These are phyloP conservation scores for Poa pratensis DNA, from an alignment of 176 grass and related monocot genomes.

Conservation along the genomic window DNA sequence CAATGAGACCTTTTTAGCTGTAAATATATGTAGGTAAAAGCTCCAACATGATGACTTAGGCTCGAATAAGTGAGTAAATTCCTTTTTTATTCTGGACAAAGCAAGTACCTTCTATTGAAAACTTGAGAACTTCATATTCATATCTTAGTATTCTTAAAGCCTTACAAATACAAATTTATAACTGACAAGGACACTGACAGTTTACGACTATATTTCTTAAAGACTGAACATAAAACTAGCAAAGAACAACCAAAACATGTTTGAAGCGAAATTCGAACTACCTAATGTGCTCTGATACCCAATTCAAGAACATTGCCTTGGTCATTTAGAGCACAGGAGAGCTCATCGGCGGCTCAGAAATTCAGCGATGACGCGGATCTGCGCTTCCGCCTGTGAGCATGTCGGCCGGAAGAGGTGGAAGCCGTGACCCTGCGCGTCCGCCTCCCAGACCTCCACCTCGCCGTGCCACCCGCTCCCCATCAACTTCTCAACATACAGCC, in stretches of 20 bases:
- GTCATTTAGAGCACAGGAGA: not conserved
- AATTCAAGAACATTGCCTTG: conserved; percentile 8
- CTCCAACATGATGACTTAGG: not conserved
- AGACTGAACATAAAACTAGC: conserved; percentile 15
- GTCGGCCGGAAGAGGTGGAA: conserved; percentile 50
- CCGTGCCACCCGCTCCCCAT: conserved; percentile 57
- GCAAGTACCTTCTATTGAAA: not conserved
- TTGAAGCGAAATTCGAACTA: conserved; percentile 1
- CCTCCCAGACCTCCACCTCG: conserved; percentile 56
- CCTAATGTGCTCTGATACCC: conserved; percentile 22
- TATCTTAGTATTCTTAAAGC: not conserved
- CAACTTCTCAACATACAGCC: conserved; percentile 55
- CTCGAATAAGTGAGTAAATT: conserved; percentile 5
- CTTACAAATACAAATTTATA: not conserved
- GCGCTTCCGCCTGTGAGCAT: conserved; percentile 24
- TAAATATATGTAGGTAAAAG: not conserved
- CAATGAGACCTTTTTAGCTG: not conserved
- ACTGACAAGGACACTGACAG: not conserved
- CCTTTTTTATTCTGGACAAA: not conserved
- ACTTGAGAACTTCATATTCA: conserved; percentile 7
- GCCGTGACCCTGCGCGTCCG: conserved; percentile 56
- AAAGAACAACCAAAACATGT: conserved; percentile 26
- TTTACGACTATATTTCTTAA: not conserved
- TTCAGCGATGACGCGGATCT: conserved; percentile 32
- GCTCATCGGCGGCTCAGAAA: conserved; percentile 51